Evolutionary conservation across 257 asterid genomes (phyloP).

Genomic region (Fraxinus pennsylvanica): DNA sequence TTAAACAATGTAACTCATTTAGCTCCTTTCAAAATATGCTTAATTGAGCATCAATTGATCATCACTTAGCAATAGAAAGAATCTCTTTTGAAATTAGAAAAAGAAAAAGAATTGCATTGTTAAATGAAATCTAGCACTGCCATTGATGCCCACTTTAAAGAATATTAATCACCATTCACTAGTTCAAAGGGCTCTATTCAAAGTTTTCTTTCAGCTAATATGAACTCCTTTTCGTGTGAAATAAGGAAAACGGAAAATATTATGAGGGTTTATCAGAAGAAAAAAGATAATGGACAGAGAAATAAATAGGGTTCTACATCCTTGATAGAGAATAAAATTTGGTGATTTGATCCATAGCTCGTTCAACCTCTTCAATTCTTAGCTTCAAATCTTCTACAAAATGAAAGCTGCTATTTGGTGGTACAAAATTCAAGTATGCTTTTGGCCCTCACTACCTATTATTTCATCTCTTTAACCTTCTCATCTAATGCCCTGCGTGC

Average conservation of each 20-base stretch:
- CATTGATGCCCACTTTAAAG: neutral
- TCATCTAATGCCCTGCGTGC: constrained; percentile 46
- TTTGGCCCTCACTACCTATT: constrained; percentile 76
- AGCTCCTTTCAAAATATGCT: neutral
- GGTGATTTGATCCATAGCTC: neutral
- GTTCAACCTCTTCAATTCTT: too few relatives aligned
- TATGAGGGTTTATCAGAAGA: neutral
- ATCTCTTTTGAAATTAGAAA: neutral
- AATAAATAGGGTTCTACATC: constrained; percentile 45
- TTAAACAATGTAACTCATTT: neutral
- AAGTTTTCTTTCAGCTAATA: neutral
- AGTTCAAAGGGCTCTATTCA: neutral
- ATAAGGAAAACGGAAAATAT: constrained; percentile 3
- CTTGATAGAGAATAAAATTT: constrained; percentile 62
- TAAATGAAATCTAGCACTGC: neutral
- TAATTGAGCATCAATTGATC: neutral
- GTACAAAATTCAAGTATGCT: constrained; percentile 57
- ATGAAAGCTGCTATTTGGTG: constrained; percentile 70
- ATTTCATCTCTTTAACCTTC: constrained; percentile 80
- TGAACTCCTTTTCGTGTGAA: neutral
- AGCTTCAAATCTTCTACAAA: too few relatives aligned
- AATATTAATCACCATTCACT: constrained; percentile 2
- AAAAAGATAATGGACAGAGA: neutral
- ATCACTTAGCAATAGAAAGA: neutral
- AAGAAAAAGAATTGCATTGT: neutral